These are phyloP conservation scores for Casaregolazyma lundiana DNA, from an alignment of 1,139 yeast genomes.

Conservation along the genomic window DNA sequence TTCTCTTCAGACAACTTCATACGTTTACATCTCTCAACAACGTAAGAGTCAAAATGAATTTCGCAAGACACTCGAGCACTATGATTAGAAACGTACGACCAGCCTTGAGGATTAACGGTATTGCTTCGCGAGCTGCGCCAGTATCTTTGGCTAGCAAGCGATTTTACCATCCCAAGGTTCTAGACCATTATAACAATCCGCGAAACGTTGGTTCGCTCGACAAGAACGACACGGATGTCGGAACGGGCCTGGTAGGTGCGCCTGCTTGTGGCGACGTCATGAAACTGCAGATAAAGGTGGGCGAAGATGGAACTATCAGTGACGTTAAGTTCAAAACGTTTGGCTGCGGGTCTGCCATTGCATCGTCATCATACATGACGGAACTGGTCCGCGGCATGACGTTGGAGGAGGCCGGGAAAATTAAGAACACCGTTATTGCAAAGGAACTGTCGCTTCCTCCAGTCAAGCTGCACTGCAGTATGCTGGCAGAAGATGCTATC, in stretches of 20 bases:
- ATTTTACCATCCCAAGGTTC: slow-evolving; percentile 38
- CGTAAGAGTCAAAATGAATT: slow-evolving; percentile 1
- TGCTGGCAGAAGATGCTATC: slow-evolving; percentile 98
- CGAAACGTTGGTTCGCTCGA: slow-evolving; percentile 93
- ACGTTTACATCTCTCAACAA: background rate
- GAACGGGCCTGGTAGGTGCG: slow-evolving; percentile 95
- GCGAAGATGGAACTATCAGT: slow-evolving; percentile 80
- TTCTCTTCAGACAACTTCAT: background rate
- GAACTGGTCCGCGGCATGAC: slow-evolving; percentile 94
- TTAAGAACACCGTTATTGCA: slow-evolving; percentile 89
- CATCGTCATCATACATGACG: slow-evolving; percentile 90
- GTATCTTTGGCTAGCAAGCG: slow-evolving; percentile 4
- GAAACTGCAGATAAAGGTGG: slow-evolving; percentile 95
- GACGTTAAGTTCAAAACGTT: slow-evolving; percentile 97
- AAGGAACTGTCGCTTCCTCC: slow-evolving; percentile 93
- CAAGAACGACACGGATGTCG: slow-evolving; percentile 73
- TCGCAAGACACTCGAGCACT: background rate
- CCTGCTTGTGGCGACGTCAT: slow-evolving; percentile 99
- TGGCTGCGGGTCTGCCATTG: slow-evolving; percentile 98
- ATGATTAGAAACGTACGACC: slow-evolving; percentile 2
- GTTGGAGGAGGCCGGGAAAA: slow-evolving; percentile 85
- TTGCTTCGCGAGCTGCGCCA: background rate
- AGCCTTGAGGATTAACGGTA: background rate
- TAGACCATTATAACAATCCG: slow-evolving; percentile 95
- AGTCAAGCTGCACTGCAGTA: slow-evolving; percentile 93